Evolutionary conservation across 2,329 filamentous ascomycete species (phyloP), one percentile per base, ranked within the genome.

Genomic region (Westerdykella ornata): DNA sequence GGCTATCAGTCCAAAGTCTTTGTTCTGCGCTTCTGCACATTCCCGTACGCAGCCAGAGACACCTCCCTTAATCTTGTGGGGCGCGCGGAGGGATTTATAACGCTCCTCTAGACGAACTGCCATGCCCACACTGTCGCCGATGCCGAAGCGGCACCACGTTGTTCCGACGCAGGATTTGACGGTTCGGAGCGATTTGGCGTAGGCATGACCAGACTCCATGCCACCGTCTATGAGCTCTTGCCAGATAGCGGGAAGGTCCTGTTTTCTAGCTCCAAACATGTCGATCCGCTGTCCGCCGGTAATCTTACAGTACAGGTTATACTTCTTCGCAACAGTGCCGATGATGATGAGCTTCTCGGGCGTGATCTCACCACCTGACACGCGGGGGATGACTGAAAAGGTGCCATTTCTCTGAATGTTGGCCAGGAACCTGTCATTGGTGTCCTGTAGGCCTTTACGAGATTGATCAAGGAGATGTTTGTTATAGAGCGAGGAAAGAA

Each of bases 331-430:
- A 0, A 95, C 86, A 41, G 81, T 78, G 0, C 87, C 88, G 44
- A 95, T 88, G 42, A 82, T 77, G 35, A 94, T 84, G 38, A 95
- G 76, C 62, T 86, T 88, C 37, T 92, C 85, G 0, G 88, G 82
- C 0, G 86, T 92, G 57, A 95, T 92, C 65, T 95, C 88, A 45
- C 88, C 88, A 35, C 78, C 88, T 2, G 86, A 76, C 1, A 95
- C 80, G 34, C 88, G 81, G 2, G 88, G 88, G 0, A 95, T 77
- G 9, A 95, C 88, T 1, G 85, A 90, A 66, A 88, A 95, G 0
- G 88, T 95, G 31, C 88, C 88, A 64, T 95, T 88, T 29, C 88
- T 78, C 64, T 95, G 88, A 41, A 95, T 92, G 61, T 95, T 95
- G 38, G 81, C 88, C 37, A 95, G 70, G 64, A 85, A 95, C 34